A percentile compares a stretch with the other conserved stretches of the same genome.
These are phyloP conservation scores for Acer saccharum DNA, from an alignment of 345 rosid genomes.

Conservation along the genomic window DNA sequence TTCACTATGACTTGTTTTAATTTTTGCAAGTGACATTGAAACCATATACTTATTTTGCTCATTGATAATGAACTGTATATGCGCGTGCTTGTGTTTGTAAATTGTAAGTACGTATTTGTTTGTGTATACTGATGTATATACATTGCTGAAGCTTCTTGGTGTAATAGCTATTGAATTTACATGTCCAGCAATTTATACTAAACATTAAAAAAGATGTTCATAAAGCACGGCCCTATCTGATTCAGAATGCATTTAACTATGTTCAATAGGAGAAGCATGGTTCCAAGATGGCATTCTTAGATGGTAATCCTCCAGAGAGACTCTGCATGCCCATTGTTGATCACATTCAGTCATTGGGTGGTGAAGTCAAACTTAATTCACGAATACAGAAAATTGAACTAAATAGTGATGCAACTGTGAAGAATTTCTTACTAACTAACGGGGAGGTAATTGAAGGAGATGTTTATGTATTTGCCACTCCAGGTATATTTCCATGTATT, in stretches of 20 bases:
- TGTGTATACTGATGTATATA: not conserved
- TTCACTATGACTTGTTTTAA: constrained; percentile 1
- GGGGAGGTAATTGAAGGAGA: constrained; percentile 78
- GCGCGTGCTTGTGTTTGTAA: not conserved
- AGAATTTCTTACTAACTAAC: constrained; percentile 61
- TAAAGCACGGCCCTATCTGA: constrained; percentile 8
- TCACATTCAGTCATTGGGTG: constrained; percentile 76
- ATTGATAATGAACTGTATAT: not conserved
- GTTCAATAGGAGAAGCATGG: constrained; percentile 88
- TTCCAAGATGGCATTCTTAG: constrained; percentile 97
- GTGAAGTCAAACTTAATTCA: constrained; percentile 79
- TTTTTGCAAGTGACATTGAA: not conserved
- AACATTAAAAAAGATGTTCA: not conserved
- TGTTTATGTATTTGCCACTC: constrained; percentile 84
- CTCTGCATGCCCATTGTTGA: constrained; percentile 85
- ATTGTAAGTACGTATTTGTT: not conserved
- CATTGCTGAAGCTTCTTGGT: not conserved
- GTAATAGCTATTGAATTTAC: not conserved
- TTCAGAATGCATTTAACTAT: constrained; percentile 13
- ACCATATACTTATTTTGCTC: not conserved
- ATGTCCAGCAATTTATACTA: not conserved
- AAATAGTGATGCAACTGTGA: constrained; percentile 76
- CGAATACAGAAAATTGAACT: constrained; percentile 82
- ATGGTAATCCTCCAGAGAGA: constrained; percentile 96
- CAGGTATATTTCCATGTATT: constrained; percentile 53